Percentiles rank a stretch among this genome's conserved stretches.
Evolutionary conservation across 371 early-diverging fungal genomes (phyloP).

Genomic region (Dinochytrium kinnereticum): DNA sequence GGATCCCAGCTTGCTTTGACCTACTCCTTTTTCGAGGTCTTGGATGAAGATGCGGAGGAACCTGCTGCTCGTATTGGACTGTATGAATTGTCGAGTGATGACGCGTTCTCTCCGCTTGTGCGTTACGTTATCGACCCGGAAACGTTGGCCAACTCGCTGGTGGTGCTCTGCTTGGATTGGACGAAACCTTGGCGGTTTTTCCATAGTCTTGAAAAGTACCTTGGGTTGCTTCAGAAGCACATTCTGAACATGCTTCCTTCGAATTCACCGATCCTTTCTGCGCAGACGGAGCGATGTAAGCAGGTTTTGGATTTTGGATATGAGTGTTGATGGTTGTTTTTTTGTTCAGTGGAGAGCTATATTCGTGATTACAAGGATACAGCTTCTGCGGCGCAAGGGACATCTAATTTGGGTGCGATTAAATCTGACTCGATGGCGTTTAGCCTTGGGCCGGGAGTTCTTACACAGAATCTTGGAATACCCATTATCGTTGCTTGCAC

Average conservation of each 20-base stretch:
- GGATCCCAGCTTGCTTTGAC: conserved; percentile 67
- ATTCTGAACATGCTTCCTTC: conserved; percentile 62
- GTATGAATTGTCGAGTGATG: conserved; percentile 80
- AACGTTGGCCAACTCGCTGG: conserved; percentile 68
- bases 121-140: conserved; percentile 74
- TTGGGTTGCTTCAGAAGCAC: conserved; percentile 68
- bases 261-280: conserved; percentile 74
- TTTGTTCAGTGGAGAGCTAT: conserved; percentile 43
- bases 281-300: conserved; percentile 74
- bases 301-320: too few species aligned
- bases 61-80: conserved; percentile 80
- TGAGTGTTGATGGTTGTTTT: conserved; percentile 16
- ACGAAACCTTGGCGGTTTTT: conserved; percentile 88
- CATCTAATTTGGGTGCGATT: background rate
- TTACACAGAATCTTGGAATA: conserved; percentile 86
- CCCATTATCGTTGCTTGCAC: conserved; percentile 87
- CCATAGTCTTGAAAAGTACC: conserved; percentile 81
- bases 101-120: conserved; percentile 74
- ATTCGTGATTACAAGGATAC: background rate
- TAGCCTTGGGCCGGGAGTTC: conserved; percentile 80
- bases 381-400: background rate
- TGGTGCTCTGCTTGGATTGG: conserved; percentile 90
- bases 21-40: conserved; percentile 82
- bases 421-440: conserved; percentile 46
- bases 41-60: conserved; percentile 81